Conservation (phyloP, 164 flowering plant species). For the Sextonia rubra region DNA sequence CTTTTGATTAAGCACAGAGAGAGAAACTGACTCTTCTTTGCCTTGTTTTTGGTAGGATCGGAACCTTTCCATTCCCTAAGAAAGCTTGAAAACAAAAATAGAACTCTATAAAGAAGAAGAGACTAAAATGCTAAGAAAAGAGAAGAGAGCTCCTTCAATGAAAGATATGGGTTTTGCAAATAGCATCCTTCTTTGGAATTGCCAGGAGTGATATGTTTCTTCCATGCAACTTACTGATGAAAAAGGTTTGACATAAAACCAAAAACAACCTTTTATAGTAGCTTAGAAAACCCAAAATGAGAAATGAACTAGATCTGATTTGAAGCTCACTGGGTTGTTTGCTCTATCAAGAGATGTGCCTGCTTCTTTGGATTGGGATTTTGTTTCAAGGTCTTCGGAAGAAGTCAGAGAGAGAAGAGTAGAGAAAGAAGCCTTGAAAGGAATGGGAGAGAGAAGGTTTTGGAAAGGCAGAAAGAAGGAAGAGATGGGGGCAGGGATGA, state of each 20-base stretch:
- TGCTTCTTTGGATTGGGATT: background rate
- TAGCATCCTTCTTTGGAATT: background rate
- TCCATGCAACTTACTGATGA: background rate
- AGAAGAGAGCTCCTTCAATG: background rate
- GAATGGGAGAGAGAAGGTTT: background rate
- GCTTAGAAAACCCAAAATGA: background rate
- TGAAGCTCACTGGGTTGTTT: background rate
- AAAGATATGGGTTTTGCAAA: no score
- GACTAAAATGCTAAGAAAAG: background rate
- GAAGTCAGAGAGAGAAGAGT: constrained; percentile 1
- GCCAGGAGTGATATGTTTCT: background rate
- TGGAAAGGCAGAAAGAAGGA: background rate
- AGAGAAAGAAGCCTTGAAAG: background rate
- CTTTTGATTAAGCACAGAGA: no score
- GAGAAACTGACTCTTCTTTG: no score
- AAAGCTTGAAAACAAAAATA: no score
- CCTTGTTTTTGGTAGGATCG: no score
- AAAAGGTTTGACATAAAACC: constrained; percentile 1
- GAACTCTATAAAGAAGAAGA: background rate
- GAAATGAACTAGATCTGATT: constrained; percentile 8
- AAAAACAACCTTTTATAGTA: background rate
- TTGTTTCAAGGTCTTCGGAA: background rate
- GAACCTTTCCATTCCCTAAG: no score
- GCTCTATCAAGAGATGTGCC: background rate
- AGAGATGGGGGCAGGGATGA: constrained; percentile 19